phyloP scores from a whole-genome alignment of 2,329 filamentous ascomycete species.

The Hymenoscyphus occultus region DNA sequence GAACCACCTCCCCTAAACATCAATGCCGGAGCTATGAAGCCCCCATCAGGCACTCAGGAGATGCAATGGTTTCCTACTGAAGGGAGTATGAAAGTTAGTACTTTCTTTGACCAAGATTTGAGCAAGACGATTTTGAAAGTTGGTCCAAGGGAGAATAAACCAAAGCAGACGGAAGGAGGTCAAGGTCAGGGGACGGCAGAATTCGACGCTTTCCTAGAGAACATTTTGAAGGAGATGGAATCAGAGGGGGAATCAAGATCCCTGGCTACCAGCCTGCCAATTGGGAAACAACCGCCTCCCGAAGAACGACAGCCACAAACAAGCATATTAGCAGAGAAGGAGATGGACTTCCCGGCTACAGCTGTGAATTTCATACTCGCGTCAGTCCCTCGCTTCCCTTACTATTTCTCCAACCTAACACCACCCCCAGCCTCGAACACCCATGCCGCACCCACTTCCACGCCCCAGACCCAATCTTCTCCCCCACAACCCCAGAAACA shows the following conservation, averaged over 20 bases:
- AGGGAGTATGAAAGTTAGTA: slow-evolving; percentile 19
- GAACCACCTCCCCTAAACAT: not conserved
- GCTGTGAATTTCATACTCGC: slow-evolving; percentile 35
- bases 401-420: not conserved
- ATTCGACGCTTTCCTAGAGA: slow-evolving; percentile 1
- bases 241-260: not conserved
- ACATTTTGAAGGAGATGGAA: slow-evolving; percentile 10
- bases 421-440: slow-evolving; percentile 25
- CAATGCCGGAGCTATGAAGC: not conserved
- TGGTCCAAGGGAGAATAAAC: slow-evolving; percentile 8
- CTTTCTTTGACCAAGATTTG: slow-evolving; percentile 24
- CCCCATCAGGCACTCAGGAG: not conserved
- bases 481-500: slow-evolving; percentile 14
- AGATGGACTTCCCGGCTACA: slow-evolving; percentile 21
- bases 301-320: not conserved
- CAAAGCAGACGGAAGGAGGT: not conserved
- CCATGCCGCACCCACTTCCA: slow-evolving; percentile 31
- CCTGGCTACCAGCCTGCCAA: not conserved
- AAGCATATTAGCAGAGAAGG: not conserved
- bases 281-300: not conserved
- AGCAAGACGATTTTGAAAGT: slow-evolving; percentile 23
- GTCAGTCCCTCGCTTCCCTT: slow-evolving; percentile 17
- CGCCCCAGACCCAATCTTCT: slow-evolving; percentile 12
- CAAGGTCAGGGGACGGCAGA: not conserved
- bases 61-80: slow-evolving; percentile 8